Conservation (phyloP, 176 grass and related monocot species). For the Juncus inflexus region DNA sequence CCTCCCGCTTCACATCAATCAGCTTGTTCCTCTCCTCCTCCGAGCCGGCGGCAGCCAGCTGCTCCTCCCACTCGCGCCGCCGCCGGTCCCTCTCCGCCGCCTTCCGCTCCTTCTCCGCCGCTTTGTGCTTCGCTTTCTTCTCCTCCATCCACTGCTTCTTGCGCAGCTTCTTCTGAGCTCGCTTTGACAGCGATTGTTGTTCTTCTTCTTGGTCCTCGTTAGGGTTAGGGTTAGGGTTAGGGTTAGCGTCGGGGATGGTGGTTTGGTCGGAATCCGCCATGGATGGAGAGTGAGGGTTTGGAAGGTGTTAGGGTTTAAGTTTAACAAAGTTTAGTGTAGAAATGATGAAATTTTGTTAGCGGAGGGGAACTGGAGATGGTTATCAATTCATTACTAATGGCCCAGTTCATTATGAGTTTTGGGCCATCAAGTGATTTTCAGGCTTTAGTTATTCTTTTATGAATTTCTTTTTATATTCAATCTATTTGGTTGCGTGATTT, state of each 20-base stretch:
- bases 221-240: background rate
- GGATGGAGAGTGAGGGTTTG: background rate
- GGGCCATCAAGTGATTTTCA: too few relatives aligned
- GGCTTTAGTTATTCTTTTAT: too few relatives aligned
- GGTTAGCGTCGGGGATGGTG: background rate
- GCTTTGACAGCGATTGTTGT: constrained; percentile 5
- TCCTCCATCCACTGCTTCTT: constrained; percentile 1
- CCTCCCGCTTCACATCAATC: constrained; percentile 7
- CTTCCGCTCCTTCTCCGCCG: constrained; percentile 19
- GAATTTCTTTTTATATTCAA: too few relatives aligned
- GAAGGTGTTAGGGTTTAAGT: too few relatives aligned
- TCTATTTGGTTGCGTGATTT: too few relatives aligned
- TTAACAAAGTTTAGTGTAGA: too few relatives aligned
- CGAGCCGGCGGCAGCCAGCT: background rate
- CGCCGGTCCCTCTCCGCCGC: constrained; percentile 13
- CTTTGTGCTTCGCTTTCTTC: constrained; percentile 14
- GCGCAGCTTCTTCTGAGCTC: constrained; percentile 23
- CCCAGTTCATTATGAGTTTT: too few relatives aligned
- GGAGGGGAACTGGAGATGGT: too few relatives aligned
- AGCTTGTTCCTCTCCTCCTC: constrained; percentile 18
- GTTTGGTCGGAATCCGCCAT: background rate
- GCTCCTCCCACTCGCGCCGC: constrained; percentile 7
- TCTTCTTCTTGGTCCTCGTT: too few relatives aligned
- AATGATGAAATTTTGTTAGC: too few relatives aligned
- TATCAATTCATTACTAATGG: too few relatives aligned